Percentiles rank a stretch among this genome's conserved stretches.
Evolutionary conservation across 768 basidiomycete genomes (phyloP).

Genomic region (Collybia sp.): DNA sequence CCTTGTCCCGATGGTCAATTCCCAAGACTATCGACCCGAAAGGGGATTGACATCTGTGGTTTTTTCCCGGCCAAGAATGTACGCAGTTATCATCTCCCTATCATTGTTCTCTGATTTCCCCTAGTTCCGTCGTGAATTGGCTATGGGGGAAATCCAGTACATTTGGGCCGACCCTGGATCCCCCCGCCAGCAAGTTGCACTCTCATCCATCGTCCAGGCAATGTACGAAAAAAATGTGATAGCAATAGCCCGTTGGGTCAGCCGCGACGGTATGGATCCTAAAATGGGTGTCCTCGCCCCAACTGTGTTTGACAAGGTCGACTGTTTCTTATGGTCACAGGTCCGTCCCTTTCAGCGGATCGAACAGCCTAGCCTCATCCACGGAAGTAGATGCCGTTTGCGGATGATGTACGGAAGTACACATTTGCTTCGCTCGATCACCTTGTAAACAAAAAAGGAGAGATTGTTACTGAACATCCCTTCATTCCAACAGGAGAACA

Average conservation of each 20-base stretch:
- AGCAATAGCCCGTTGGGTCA: conserved; percentile 84
- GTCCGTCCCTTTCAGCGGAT: conserved; percentile 29
- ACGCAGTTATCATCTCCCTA: conserved; percentile 10
- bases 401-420: conserved; percentile 88
- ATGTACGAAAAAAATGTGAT: conserved; percentile 63
- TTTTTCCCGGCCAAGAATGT: conserved; percentile 76
- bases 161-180: conserved; percentile 72
- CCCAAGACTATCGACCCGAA: conserved; percentile 62
- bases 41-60: conserved; percentile 84
- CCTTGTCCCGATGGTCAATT: conserved; percentile 88
- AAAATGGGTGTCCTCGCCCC: conserved; percentile 83
- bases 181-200: conserved; percentile 71
- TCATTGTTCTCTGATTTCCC: neutral
- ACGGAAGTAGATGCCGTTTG: conserved; percentile 80
- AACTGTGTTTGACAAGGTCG: conserved; percentile 55
- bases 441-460: conserved; percentile 73
- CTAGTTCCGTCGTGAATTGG: conserved; percentile 78
- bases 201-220: conserved; percentile 84
- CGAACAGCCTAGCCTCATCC: neutral
- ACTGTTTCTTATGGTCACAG: conserved; percentile 82
- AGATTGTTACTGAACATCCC: conserved; percentile 68
- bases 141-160: conserved; percentile 84
- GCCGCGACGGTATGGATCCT: conserved; percentile 66
- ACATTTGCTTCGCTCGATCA: conserved; percentile 78
- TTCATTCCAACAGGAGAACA: conserved; percentile 80